These are phyloP conservation scores for Torulaspora delbrueckii DNA, from an alignment of 805 yeast genomes.

Conservation along the genomic window DNA sequence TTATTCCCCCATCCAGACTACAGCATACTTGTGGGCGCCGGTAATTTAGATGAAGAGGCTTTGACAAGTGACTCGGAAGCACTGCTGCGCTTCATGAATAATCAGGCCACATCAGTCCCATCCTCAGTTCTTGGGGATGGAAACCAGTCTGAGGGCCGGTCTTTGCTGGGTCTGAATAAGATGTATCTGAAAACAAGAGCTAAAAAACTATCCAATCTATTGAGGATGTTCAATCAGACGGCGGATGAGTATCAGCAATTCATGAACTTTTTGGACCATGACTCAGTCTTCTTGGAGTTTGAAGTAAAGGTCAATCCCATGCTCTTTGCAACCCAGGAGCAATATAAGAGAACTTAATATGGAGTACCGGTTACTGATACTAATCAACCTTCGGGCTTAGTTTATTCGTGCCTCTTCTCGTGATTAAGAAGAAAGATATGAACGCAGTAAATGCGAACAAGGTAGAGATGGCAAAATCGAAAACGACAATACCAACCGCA, in stretches of 20 bases:
- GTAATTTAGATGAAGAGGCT: not conserved
- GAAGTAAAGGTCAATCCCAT: constrained; percentile 17
- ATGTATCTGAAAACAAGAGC: constrained; percentile 18
- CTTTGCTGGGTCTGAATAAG: not conserved
- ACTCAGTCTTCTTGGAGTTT: constrained; percentile 22
- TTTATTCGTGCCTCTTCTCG: constrained; percentile 2
- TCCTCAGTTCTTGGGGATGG: not conserved
- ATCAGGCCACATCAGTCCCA: too few relatives aligned
- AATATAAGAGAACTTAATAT: constrained; percentile 1
- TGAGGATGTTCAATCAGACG: constrained; percentile 26
- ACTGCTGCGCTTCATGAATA: not conserved
- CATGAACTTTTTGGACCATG: constrained; percentile 19
- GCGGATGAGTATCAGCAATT: constrained; percentile 26
- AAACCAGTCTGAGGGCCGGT: not conserved
- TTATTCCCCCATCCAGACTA: constrained; percentile 10
- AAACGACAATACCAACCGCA: constrained; percentile 21
- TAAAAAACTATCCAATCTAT: constrained; percentile 17
- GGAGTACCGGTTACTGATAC: not conserved
- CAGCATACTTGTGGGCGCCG: constrained; percentile 2
- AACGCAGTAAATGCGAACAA: constrained; percentile 20
- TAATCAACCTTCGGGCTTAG: not conserved
- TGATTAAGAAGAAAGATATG: constrained; percentile 14
- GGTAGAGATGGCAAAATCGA: constrained; percentile 15
- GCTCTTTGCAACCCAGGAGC: not conserved
- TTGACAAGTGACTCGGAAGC: constrained; percentile 2